Evolutionary conservation across 2,329 filamentous ascomycete genomes (phyloP).

Genomic region (Westerdykella aurantiaca): DNA sequence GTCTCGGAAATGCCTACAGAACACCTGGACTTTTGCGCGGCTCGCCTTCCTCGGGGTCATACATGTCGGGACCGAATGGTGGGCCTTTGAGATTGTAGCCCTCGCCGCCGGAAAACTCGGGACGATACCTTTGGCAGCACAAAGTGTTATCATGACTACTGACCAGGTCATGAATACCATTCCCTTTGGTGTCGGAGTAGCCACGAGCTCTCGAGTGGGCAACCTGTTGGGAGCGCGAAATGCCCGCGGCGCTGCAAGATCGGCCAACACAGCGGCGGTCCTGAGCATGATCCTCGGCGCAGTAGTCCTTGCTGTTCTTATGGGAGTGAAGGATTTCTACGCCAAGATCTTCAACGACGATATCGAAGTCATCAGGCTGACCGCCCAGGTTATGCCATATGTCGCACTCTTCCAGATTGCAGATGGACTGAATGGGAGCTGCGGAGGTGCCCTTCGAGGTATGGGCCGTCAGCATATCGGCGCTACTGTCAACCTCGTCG

Average conservation of each 20-base stretch:
- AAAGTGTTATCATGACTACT: conserved; percentile 84
- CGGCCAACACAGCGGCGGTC: conserved; percentile 69
- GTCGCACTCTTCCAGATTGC: conserved; percentile 88
- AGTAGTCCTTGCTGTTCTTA: conserved; percentile 61
- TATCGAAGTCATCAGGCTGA: conserved; percentile 62
- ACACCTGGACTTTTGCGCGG: conserved; percentile 64
- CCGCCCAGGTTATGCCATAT: conserved; percentile 73
- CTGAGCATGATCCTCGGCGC: conserved; percentile 65
- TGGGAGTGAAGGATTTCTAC: conserved; percentile 66
- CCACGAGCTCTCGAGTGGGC: conserved; percentile 69
- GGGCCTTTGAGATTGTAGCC: conserved; percentile 88
- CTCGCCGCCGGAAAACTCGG: conserved; percentile 75
- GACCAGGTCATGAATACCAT: conserved; percentile 82
- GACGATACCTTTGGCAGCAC: conserved; percentile 70
- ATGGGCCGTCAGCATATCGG: conserved; percentile 86
- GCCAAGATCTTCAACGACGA: conserved; percentile 80
- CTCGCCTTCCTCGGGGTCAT: conserved; percentile 71
- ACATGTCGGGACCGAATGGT: conserved; percentile 88
- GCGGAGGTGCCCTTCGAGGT: conserved; percentile 71
- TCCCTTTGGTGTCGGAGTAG: conserved; percentile 80
- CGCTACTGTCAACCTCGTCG: conserved; percentile 72
- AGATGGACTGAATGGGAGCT: conserved; percentile 79
- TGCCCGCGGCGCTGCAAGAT: conserved; percentile 59
- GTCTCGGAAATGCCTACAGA: conserved; percentile 57
- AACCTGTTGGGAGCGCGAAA: conserved; percentile 70